Evolutionary conservation across 108 stramenopile genomes (phyloP).

Genomic region (Pelagomonas calceolata): DNA sequence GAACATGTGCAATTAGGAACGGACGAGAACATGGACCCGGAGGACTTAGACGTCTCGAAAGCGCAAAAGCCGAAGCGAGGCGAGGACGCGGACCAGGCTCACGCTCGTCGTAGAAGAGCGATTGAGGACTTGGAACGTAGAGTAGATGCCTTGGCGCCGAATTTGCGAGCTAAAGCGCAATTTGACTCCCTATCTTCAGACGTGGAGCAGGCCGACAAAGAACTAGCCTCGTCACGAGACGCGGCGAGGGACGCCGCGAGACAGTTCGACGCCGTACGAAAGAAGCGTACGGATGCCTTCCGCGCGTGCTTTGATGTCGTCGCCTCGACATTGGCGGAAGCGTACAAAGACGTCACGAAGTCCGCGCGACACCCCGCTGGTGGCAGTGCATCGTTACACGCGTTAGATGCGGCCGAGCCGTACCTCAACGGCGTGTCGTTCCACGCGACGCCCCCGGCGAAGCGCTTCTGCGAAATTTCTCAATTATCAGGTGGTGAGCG

Average conservation of each 20-base stretch:
- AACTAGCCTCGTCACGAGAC: conserved; percentile 61
- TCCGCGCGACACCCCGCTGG: conserved; percentile 78
- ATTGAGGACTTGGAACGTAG: conserved; percentile 57
- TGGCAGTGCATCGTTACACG: conserved; percentile 76
- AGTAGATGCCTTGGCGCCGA: conserved; percentile 80
- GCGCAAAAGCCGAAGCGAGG: too few relatives aligned
- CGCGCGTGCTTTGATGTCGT: conserved; percentile 73
- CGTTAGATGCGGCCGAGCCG: conserved; percentile 83
- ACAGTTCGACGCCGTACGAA: conserved; percentile 60
- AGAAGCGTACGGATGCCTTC: conserved; percentile 63
- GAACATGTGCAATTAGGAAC: too few relatives aligned
- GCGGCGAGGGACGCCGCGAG: conserved; percentile 57
- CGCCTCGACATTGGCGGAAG: conserved; percentile 69
- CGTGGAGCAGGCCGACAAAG: conserved; percentile 60
- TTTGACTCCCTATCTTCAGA: conserved; percentile 59
- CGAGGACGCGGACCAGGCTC: too few relatives aligned
- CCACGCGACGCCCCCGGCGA: conserved; percentile 99
- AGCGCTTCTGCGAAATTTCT: conserved; percentile 96
- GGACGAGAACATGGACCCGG: too few relatives aligned
- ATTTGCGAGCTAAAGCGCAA: conserved; percentile 87
- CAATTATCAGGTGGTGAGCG: conserved; percentile 99
- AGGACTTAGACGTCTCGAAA: too few relatives aligned
- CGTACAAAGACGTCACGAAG: conserved; percentile 89
- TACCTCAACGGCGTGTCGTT: conserved; percentile 92
- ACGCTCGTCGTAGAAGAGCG: too few relatives aligned